phyloP scores from a whole-genome alignment of 306 rosid genomes.

The Pterocarpus macrocarpus region DNA sequence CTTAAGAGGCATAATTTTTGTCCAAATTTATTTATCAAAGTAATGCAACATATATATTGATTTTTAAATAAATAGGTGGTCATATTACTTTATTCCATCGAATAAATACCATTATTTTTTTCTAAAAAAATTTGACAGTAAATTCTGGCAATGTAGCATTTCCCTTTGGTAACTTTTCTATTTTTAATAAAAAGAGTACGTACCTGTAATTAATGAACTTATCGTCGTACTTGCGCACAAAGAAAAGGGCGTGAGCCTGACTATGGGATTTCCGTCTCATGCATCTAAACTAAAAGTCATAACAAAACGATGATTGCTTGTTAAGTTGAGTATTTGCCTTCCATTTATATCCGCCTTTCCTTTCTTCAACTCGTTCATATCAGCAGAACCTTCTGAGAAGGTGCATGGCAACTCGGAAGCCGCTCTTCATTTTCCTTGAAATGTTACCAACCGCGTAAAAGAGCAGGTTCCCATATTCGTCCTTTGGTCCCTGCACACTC shows the following conservation, averaged over 20 bases:
- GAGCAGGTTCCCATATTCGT: neutral
- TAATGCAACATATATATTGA: no score
- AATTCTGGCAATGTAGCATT: no score
- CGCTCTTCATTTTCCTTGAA: neutral
- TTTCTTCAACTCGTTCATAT: neutral
- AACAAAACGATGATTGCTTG: constrained; percentile 32
- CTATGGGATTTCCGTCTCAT: constrained; percentile 2
- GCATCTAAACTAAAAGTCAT: constrained; percentile 29
- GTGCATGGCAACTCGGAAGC: constrained; percentile 17
- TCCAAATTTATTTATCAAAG: no score
- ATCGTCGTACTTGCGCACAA: no score
- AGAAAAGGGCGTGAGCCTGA: neutral
- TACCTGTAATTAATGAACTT: no score
- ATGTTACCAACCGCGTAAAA: constrained; percentile 35
- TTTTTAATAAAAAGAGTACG: no score
- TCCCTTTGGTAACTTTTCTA: no score
- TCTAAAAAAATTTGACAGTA: no score
- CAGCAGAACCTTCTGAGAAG: neutral
- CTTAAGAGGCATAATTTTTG: no score
- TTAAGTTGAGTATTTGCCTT: neutral
- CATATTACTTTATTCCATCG: no score
- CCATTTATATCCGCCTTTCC: neutral
- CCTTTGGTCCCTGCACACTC: neutral
- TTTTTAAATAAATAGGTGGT: no score
- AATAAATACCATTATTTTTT: no score